Base-by-base conservation (phyloP, 306 rosid species). In the Fragaria iinumae region DNA sequence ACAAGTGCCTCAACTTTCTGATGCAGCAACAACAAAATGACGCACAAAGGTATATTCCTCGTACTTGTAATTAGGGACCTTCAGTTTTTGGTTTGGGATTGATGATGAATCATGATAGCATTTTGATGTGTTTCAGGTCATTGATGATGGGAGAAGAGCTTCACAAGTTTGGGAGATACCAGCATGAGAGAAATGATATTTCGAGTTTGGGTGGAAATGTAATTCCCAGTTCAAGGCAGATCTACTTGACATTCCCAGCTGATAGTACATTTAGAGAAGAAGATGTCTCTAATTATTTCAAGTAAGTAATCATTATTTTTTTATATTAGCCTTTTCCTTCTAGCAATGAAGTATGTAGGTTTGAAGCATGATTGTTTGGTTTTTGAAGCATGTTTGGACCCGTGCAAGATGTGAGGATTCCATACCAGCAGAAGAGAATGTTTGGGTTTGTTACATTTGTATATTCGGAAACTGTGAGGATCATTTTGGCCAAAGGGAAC, bases 361-460 rank as follows among this genome's bases (percentile, higher is more conserved):
- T 9, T 64, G 38, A 65, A 62, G 45, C 21, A 11, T 25, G 10
- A 11, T 16, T 76, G 21, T 49, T 41, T 65, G 74, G 43, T 71
- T 59, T 25, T 75, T 87, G 86, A 86, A 94, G 98, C 91, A 88
- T 86, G 69, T 94, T 83, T 77, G 98, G 98, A 77, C 98, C 97
- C 20, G 98, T 94, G 39, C 96, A 94, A 90, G 98, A 94, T 78
- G 98, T 94, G 76, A 88, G 98, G 83, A 94, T 94, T 76, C 98
- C 98, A 8, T 94, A 91, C 83, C 98, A 94, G 86, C 98, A 91
- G 65, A 94, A 91, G 86, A 87, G 98, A 55, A 94, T 94, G 98
- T 94, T 94, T 75, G 98, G 98, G 41, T 94, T 94, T 87, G 98
- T 94, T 52, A 90, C 97, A 21, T 94, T 94, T 82, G 89, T 89